Evolutionary conservation across 2,329 filamentous ascomycete species (phyloP), one percentile per base, ranked within the genome.

Genomic region (Talaromyces sp.): DNA sequence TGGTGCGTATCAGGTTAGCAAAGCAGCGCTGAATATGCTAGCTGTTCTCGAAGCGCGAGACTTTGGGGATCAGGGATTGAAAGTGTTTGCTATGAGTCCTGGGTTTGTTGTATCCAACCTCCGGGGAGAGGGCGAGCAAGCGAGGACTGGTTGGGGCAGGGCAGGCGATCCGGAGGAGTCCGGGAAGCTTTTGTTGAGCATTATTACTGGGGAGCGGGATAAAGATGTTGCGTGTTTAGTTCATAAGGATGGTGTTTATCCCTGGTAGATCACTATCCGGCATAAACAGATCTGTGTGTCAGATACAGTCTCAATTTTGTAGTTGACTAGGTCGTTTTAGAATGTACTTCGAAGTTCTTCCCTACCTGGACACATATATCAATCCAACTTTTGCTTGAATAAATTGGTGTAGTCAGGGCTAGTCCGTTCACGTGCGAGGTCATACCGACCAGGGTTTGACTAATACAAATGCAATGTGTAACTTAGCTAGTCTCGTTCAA

Each of bases 71-170:
- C 19, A 39, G 13, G 58, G 62, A 11, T 43, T 65, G 8, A 67
- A 67, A 13, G 58, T 65, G 10, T 65, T 65, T 56, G 49, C 65
- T 22, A 56, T 62, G 54, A 62, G 62, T 45, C 65, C 65, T 10
- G 63, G 65, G 1, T 62, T 62, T 14, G 65, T 65, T n/a, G 16
- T 35, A n/a, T 62, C 65, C 11, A 67, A 67, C 13, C 59, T 67
- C 6, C 50, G 59, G 5, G 63, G 63, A 14, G 54, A 56, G n/a
- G 27, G 16, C 10, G 58, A 62, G 9, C 50, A 65, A 8, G 58
- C 35, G 22, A 61, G 41, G 35, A 58, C 31, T 2, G 65, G 57
- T 9, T 41, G 62, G 52, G 65, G 65, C 2, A 49, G 9, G 45
- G 65, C 65, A 10, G 52, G 57, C 0, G 52, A 65, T 54, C 59